Evolutionary conservation across 306 rosid species (phyloP), one percentile per base, ranked within the genome.

Genomic region (Lagenaria siceraria): DNA sequence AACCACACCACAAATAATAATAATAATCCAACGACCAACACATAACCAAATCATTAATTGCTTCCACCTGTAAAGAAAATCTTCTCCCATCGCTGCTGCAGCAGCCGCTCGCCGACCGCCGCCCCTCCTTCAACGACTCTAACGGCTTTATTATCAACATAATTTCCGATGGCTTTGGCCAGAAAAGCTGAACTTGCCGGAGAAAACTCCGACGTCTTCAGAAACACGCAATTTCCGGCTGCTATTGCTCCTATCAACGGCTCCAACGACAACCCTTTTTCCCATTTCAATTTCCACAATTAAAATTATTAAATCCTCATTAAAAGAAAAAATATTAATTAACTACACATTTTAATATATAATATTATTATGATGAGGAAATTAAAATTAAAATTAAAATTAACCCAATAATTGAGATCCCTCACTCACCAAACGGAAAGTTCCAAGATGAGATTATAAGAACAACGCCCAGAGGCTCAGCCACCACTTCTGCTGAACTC

Each of bases 391-490:
- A 43, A 12, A 12, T 12, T 5, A 46, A 46, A 46, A 19, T 5
- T 0, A 40, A 66, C 10, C 10, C 0, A 68, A 24, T 24, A 33
- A 33, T 33, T 29, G 3, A 29, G n/a, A n/a, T n/a, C n/a, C 33
- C 53, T 29, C 4, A 85, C 96, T 86, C 80, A 90, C 97, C 97
- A 75, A 92, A 73, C 36, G 96, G 96, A 36, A 92, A 88, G 84
- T 92, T 92, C 97, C 97, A 92, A 49, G 93, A 87, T 60, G 97
- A 92, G 76, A 90, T 43, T n/a, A 92, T 58, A 78, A 92, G 96
- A 75, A 92, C 88, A 2, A 88, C 81, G 31, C 97, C 97, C 62
- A 92, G 87, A 62, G 97, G 93, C 87, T 92, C 90, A 1, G 96
- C 82, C 79, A 92, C 81, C 55, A 90, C 36, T 81, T 92, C 91